Base-by-base conservation (phyloP, 2,329 filamentous ascomycete genomes). In the Talaromyces pinophilus region DNA sequence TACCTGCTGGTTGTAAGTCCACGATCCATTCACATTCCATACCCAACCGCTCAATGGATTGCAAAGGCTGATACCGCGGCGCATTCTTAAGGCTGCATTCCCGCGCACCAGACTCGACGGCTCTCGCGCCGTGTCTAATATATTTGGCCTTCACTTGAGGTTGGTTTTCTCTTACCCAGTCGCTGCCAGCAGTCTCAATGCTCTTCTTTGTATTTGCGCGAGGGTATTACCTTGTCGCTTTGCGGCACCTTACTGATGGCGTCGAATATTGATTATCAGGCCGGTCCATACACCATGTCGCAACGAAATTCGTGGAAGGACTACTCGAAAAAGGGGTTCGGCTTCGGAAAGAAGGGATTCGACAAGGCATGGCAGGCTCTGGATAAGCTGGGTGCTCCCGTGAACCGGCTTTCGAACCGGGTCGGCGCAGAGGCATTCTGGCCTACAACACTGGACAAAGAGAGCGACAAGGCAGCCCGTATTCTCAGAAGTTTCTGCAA, bases 401-500 rank as follows among this genome's bases (percentile, higher is more conserved):
- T 96, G 74, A 96, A 96, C 75, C 88, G 85, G 67, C 78, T 96
- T 25, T 92, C 90, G 17, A 92, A 96, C 79, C 92, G 90, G 78
- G 83, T 96, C 44, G 92, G 92, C 66, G 85, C 85, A 35, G 92
- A 96, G 76, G 88, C 90, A 28, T 94, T 94, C 74, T 95, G 91
- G 91, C 92, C 92, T 2, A 90, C 91, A 38, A 90, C 89, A 1
- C 83, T 97, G 62, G 93, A 97, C 76, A 90, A 90, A 71, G 93
- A 97, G 82, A 91, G 90, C 78, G 92, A 97, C 80, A 97, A 97
- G 81, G 92, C 93, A 57, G 92, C 93, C 67, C 86, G 92, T 65
- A 97, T 97, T 68, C 80, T 97, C 62, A 90, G 92, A 76, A 94
- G 91, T 38, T 97, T 97, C 80, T 96, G 92, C 83, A 92, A 88